Evolutionary conservation across 768 basidiomycete species (phyloP).

Genomic region (Leccinum pellstonianum): DNA sequence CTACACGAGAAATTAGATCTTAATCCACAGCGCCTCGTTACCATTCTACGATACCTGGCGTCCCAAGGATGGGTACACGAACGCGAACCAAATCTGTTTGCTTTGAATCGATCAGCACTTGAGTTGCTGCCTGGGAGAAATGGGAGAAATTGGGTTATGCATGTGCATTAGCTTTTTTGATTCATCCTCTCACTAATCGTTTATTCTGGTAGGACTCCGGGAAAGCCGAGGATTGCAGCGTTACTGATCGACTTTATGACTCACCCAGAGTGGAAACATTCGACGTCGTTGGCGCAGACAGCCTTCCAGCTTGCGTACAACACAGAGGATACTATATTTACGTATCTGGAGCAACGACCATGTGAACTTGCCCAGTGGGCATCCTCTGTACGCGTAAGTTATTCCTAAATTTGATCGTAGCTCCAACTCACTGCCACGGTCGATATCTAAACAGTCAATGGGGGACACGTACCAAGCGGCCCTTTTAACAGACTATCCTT

Average conservation of each 20-base stretch:
- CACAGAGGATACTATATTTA: background rate
- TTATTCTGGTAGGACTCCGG: background rate
- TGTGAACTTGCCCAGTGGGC: slow-evolving; percentile 3
- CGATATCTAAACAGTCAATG: slow-evolving; percentile 1
- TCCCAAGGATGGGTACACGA: slow-evolving; percentile 5
- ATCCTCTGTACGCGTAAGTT: slow-evolving; percentile 2
- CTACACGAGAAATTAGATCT: background rate
- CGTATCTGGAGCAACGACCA: background rate
- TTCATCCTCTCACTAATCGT: background rate
- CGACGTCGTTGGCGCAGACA: slow-evolving; percentile 1
- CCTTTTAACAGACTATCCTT: slow-evolving; percentile 7
- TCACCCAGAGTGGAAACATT: slow-evolving; percentile 6
- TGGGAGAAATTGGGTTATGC: slow-evolving; percentile 7
- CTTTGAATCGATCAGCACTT: background rate
- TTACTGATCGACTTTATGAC: slow-evolving; percentile 3
- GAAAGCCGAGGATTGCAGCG: slow-evolving; percentile 2
- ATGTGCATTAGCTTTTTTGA: background rate
- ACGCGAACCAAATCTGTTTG: background rate
- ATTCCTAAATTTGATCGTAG: background rate
- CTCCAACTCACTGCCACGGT: background rate
- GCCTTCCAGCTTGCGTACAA: slow-evolving; percentile 3
- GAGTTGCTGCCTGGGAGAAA: background rate
- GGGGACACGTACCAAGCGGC: slow-evolving; percentile 5
- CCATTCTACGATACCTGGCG: background rate
- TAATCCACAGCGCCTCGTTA: background rate